Evolutionary conservation across 2,329 filamentous ascomycete species (phyloP), one percentile per base, ranked within the genome.

Genomic region (Penicillium sp.): DNA sequence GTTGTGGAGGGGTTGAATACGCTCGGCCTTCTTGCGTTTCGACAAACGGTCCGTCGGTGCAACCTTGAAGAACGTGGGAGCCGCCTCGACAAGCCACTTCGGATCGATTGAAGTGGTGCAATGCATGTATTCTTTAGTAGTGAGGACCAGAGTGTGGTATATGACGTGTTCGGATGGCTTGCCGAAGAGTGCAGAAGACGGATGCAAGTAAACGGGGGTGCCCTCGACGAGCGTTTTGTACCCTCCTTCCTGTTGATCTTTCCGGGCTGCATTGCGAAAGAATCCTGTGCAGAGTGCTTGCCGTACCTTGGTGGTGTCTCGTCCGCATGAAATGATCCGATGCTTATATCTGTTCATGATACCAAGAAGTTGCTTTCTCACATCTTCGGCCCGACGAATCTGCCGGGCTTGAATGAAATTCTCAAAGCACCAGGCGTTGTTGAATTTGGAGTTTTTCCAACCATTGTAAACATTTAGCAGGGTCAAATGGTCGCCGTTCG

Each of bases 61-160:
- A 4, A 97, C 88, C 77, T 94, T 95, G 81, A 97, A 98, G 73
- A 97, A 98, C 0, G 89, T 96, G 7, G 94, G 93, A n/a, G 94
- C 93, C 9, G 90, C 91, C 58, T 96, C 90, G 1, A 97, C 89
- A 15, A 98, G 78, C 81, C 80, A 84, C 65, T 94, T 95, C 7
- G 93, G 91, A 69, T 98, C 93, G 57, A 98, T 97, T 3, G 80
- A 79, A 3, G 88, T 95, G 10, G 89, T 93, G 62, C 81, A 87
- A 59, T 95, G 90, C 93, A 98, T 97, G 68, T 97, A 98, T 70
- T 98, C 93, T 71, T 94, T 91, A n/a, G 68, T 73, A 4, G 71
- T 74, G 23, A 74, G 62, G 7, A 74, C 71, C 38, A 74, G 46
- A 0, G 65, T 70, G 60, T 96, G 84, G 63, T 95, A 98, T 39